phyloP scores from a whole-genome alignment of 1,284 basidiomycete genomes.

The Ustilago vetiveriae region DNA sequence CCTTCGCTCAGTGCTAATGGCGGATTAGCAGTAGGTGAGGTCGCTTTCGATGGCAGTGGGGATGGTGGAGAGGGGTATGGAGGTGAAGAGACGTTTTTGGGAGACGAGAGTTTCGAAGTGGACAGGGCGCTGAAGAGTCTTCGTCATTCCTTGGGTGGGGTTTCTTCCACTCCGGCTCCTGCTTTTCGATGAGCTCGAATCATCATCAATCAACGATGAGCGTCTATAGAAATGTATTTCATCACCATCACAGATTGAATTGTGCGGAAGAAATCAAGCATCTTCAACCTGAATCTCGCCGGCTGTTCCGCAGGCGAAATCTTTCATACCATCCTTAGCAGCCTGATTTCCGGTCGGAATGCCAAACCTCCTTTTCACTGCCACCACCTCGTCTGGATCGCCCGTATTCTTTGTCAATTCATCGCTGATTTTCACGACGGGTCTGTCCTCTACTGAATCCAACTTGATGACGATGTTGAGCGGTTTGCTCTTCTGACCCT shows the following conservation, averaged over 20 bases:
- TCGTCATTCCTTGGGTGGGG: conserved; percentile 14
- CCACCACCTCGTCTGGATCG: conserved; percentile 51
- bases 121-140: conserved; percentile 32
- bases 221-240: too few relatives aligned
- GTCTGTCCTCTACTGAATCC: conserved; percentile 49
- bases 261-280: conserved; percentile 13
- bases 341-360: conserved; percentile 9
- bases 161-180: conserved; percentile 20
- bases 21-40: conserved; percentile 4
- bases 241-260: too few relatives aligned
- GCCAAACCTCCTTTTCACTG: conserved; percentile 42
- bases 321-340: not conserved
- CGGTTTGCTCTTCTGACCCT: conserved; percentile 35
- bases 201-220: not conserved
- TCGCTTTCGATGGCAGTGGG: conserved; percentile 67
- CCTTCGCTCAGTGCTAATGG: not conserved
- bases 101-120: conserved; percentile 48
- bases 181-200: conserved; percentile 15
- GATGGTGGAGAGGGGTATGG: conserved; percentile 2
- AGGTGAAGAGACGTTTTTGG: conserved; percentile 67
- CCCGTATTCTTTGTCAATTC: conserved; percentile 66
- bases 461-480: conserved; percentile 67
- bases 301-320: not conserved
- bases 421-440: conserved; percentile 65
- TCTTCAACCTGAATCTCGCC: conserved; percentile 30